A percentile compares a stretch with the other conserved stretches of the same genome.
phyloP scores from a whole-genome alignment of 306 rosid genomes.

The Quillaja saponaria region DNA sequence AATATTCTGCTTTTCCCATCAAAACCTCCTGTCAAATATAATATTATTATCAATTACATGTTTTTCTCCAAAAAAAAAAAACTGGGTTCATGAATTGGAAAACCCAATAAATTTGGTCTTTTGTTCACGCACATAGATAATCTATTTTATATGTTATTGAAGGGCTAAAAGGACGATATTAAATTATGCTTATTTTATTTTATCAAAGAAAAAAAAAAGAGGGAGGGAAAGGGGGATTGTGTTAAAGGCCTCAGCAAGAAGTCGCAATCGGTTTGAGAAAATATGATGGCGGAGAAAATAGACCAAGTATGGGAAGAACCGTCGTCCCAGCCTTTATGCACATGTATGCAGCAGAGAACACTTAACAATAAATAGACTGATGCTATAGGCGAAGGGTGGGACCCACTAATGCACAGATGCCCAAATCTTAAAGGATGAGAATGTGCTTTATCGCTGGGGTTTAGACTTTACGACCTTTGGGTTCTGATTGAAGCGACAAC shows the following conservation, averaged over 20 bases:
- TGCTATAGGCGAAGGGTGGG: constrained; percentile 44
- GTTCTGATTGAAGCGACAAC: constrained; percentile 39
- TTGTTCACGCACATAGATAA: constrained; percentile 13
- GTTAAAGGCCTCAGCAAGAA: constrained; percentile 33
- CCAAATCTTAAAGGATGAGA: constrained; percentile 23
- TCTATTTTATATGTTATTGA: background rate
- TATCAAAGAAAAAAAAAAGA: no score
- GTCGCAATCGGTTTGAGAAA: constrained; percentile 38
- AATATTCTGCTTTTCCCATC: constrained; percentile 87
- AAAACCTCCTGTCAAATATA: constrained; percentile 68
- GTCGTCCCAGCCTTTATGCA: constrained; percentile 42
- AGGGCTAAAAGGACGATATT: no score
- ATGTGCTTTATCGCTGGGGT: constrained; percentile 28
- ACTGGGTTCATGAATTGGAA: constrained; percentile 31
- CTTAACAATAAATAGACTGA: constrained; percentile 1
- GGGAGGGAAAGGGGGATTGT: no score
- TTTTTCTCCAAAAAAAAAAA: no score
- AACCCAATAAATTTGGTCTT: constrained; percentile 30
- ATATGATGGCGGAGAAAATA: constrained; percentile 31
- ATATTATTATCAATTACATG: background rate
- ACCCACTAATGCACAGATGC: constrained; percentile 50
- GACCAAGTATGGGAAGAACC: constrained; percentile 42
- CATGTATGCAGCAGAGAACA: constrained; percentile 70
- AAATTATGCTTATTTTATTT: no score
- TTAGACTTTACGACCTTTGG: constrained; percentile 5